Base-by-base conservation (phyloP, 345 rosid genomes). In the Cardamine occulta region DNA sequence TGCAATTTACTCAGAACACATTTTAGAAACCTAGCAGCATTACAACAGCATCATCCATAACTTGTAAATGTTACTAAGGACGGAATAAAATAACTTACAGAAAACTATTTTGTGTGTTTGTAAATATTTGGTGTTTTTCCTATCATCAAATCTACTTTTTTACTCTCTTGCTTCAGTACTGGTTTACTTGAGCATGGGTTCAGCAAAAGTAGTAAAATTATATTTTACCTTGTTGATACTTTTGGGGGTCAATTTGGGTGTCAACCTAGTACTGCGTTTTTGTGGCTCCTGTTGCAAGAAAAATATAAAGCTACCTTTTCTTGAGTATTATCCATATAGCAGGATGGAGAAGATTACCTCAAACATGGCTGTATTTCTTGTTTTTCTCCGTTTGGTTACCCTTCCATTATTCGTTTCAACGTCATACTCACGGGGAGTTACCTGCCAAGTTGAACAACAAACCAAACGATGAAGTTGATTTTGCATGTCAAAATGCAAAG, bases 161-260 rank as follows among this genome's bases (percentile, higher is more conserved):
- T 35, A 61, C 66, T 39, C 49, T 61, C 48, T 39, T 39, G 44
- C 17, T 61, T 13, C 48, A 61, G 48, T 26, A 21, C 31, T 37
- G 19, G 31, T 60, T 61, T 21, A 61, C 31, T 61, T 61, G 48
- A 61, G 47, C 14, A 6, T 23, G 8, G 26, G 15, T 6, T 17
- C 49, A 39, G 63, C 14, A 10, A 18, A 26, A 44, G 53, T 26
- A 63, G 10, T 26, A 24, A n/a, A 26, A 26, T n/a, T n/a, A 0
- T 63, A 63, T 4, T 63, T 63, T 63, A 63, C 68, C 54, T 44
- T 63, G 24, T 51, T 31, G 24, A 63, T 6, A 63, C 68, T 44
- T 63, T 42, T n/a, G 37, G 68, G 68, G 54, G 68, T 63, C 54
- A 63, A 47, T 63, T 44, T 63, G 32, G 54, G 54, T 44, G 68